Evolutionary conservation across 2,329 filamentous ascomycete species (phyloP), one percentile per base, ranked within the genome.

Genomic region (Aspergillus bombycis): DNA sequence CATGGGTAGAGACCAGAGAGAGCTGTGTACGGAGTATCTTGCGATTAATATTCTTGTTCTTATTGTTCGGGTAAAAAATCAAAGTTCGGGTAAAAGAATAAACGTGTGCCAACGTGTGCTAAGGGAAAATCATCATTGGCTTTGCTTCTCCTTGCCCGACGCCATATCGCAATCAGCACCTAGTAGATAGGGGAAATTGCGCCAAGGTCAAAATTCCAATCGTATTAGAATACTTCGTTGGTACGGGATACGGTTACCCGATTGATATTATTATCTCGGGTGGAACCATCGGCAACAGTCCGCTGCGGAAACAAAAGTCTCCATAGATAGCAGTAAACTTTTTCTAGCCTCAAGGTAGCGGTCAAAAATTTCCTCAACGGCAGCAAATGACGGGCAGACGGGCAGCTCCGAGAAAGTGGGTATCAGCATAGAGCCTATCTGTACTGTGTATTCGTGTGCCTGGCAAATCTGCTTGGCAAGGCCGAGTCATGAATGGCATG

Each of bases 251-350:
- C 45, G 28, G 52, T 56, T 38, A n/a, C 12, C 52, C 21, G 52
- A 55, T 23, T 36, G 46, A 38, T 48, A 30, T 19, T 57, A 41
- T 45, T 55, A 28, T 45, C 32, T 38, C 41, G n/a, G 48, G 56
- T 62, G 61, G 61, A 54, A 43, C 61, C 48, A 19, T 28, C 60
- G 60, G 60, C 16, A 57, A 55, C 52, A 56, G 56, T 58, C 61
- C 56, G 41, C 56, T 56, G 46, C 30, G 56, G 61, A 58, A 58
- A 59, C 26, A 30, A 55, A 55, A 55, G 30, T 28, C 52, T 38
- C 46, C 38, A 62, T 43, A 50, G 48, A 46, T n/a, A 34, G 19
- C 36, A 58, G 46, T 61, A 52, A 57, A 38, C 50, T 41, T 50
- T 62, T 58, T 46, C 56, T 62, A 57, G 56, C 55, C 41, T 61